Evolutionary conservation across 768 basidiomycete genomes (phyloP), one percentile per base, ranked within the genome.

Genomic region (Collybia sp.): DNA sequence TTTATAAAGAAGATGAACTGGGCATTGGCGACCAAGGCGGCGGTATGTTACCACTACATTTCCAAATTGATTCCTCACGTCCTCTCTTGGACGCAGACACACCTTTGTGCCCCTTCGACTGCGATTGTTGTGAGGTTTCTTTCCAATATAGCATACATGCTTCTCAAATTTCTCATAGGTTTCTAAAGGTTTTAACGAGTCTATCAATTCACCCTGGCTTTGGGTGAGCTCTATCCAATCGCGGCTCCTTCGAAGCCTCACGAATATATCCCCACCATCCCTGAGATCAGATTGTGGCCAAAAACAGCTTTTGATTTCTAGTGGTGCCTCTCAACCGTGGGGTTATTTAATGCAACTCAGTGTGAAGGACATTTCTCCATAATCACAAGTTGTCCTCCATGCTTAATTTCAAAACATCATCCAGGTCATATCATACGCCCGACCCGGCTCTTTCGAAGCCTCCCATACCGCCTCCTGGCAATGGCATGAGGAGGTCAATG

Each of bases 1-100:
- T 93, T 31, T 93, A 83, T 62, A 89, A 88, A 58, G 90, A 89
- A 64, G 84, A 83, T 48, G 90, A 93, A 53, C 77, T 93, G 2
- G 83, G 85, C 12, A 82, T 93, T 43, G 65, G 65, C 35, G 69
- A 75, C 46, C 69, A 77, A 47, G 83, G 83, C 38, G 90, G 91
- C 59, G 88, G 90, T 88, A 64, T 66, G 79, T 56, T 8, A 43
- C 39, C 8, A 25, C 25, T 25, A 25, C 25, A 25, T 25, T 19
- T 25, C 13, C 37, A 12, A 25, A 43, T 50, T 47, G 51, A 44
- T 47, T 20, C 53, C 48, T 61, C 61, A 58, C 49, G 57, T 52
- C 50, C 52, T 44, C 52, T 46, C 43, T 49, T 48, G 59, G 40
- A 39, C 49, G 30, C 64, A 93, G 90, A 88, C 61, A 91, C 90